Evolutionary conservation across 805 yeast genomes (phyloP).

Genomic region (Metschnikowia similis): DNA sequence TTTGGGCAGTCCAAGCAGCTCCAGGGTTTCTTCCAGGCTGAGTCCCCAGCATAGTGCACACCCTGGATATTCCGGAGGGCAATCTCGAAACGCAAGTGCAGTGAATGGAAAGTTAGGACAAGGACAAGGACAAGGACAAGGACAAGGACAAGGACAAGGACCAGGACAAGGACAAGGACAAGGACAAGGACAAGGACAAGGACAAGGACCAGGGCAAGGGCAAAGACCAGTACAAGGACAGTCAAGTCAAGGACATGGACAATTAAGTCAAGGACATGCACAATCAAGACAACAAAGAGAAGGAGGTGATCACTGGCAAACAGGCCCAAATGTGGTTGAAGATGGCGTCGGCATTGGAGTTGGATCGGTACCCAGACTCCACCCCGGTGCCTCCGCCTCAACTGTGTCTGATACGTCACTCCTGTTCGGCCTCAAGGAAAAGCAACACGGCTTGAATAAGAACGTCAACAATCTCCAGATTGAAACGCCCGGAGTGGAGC

Average conservation of each 20-base stretch:
- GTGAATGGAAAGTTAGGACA: background rate
- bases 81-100: background rate
- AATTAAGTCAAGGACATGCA: too few relatives aligned
- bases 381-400: background rate
- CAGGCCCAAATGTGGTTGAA: background rate
- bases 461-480: constrained; percentile 29
- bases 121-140: too few relatives aligned
- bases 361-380: background rate
- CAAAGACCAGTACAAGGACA: background rate
- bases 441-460: constrained; percentile 8
- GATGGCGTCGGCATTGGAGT: background rate
- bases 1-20: constrained; percentile 3
- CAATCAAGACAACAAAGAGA: too few relatives aligned
- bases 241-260: background rate
- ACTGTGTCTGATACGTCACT: background rate
- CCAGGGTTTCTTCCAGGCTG: constrained; percentile 3
- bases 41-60: background rate
- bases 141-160: too few relatives aligned
- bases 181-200: too few relatives aligned
- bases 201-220: too few relatives aligned
- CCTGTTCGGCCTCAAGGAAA: background rate
- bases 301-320: background rate
- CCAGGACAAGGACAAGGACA: too few relatives aligned
- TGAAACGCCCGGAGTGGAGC: constrained; percentile 9
- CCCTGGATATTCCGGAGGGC: background rate